Evolutionary conservation across 441 rosid species (phyloP), one percentile per base, ranked within the genome.

Genomic region (Corymbia calophylla): DNA sequence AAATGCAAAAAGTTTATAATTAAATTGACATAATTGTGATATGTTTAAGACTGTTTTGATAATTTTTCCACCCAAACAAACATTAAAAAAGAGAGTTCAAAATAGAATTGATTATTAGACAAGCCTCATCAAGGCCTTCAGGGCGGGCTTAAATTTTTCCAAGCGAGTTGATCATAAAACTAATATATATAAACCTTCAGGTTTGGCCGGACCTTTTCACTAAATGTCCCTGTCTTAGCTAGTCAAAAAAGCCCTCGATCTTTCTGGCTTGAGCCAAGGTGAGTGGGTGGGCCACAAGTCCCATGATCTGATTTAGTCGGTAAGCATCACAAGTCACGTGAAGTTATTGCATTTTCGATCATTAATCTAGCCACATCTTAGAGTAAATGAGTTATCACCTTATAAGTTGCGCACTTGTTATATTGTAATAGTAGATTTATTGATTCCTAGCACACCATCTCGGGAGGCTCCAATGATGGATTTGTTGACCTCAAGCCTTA

Each of bases 301-400:
- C 82, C 82, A 11, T 21, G 82, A 73, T 73, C 49, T 7, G 51
- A 73, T 73, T 39, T 73, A 21, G 49, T 23, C 48, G 1, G 7
- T 5, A 29, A 11, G 82, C 49, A 39, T 73, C 8, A 11, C 44
- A 39, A 39, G 27, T 39, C 82, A 1, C 51, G 29, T 2, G 82
- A 39, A 39, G 29, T 11, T 0, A 19, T 73, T 48, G 0, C 5
- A 6, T 21, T 5, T 2, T 8, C 6, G 35, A 66, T 31, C 77
- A 31, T 66, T 4, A 32, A 66, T 44, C 32, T 66, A 31, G 23
- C 44, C 23, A 1, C 12, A 8, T 8, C 77, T 66, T 4, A 31
- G 44, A 31, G 23, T 16, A 31, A 16, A 31, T 66, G 17, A 31
- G 16, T 17, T 31, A 66, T 31, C 8, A 1, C 31, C 77, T 66